Base-by-base conservation (phyloP, 2,329 filamentous ascomycete species). In the Ophiostoma ips region DNA sequence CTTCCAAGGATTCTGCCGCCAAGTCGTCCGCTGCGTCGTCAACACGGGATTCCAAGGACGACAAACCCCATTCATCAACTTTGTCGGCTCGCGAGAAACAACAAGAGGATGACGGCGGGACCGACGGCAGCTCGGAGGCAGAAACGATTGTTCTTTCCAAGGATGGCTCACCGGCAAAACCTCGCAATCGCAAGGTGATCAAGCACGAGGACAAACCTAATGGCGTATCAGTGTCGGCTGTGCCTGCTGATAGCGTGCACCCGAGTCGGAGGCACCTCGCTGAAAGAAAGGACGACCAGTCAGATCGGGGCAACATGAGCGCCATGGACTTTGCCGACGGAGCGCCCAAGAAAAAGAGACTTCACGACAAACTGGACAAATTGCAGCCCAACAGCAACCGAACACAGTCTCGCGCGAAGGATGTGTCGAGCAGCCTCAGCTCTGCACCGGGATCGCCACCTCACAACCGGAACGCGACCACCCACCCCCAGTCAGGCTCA, bases 111-210 rank as follows among this genome's bases (percentile, higher is more conserved):
- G 65, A 68, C 54, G 63, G 58, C 50, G 63, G 62, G 19, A 67
- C 67, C 52, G 79, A 81, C 52, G 78, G 73, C 59, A 79, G 82
- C 58, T 85, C 81, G 1, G 81, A 85, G 60, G 81, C 81, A 46
- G 81, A 85, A 65, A 85, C 81, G 13, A 82, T 84, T 54, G 80
- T 85, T 34, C 63, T 84, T 33, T 73, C 78, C 28, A 43, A 43
- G 40, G 75, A 82, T 60, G 77, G 76, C 36, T 82, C 78, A 21
- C 78, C 77, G 1, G 76, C 77, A 52, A 82, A 82, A 63, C 69
- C 70, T 0, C 41, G 53, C 5, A 54, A 16, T 52, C 73, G 77
- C 52, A 82, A 81, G 64, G 68, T 76, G 44, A 73, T 76, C 58
- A 82, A 81, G 61, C 76, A 81, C 56, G 80, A 83, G 60, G 77